Base-by-base conservation (phyloP, 2,329 filamentous ascomycete genomes). In the Capronia americana region DNA sequence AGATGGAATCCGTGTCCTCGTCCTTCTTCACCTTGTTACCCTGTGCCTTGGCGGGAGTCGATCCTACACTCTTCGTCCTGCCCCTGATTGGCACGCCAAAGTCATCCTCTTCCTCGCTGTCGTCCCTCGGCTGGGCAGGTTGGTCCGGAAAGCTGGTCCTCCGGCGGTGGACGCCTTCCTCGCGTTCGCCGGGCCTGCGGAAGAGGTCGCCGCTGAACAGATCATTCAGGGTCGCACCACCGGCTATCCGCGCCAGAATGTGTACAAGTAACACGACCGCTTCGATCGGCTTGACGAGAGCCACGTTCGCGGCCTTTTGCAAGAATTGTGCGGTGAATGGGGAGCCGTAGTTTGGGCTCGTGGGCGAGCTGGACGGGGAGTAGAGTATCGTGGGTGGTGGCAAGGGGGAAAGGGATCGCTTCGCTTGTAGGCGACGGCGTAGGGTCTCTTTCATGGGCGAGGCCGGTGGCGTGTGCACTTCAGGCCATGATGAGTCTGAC, bases 271-370 rank as follows among this genome's bases (percentile, higher is more conserved):
- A 82, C 28, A 87, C 84, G 41, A 96, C 86, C 1, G 96, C 84
- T 72, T 93, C 88, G 38, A 89, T 86, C 0, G 93, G 92, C n/a
- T 92, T 92, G 0, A 91, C 88, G 14, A 97, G 80, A 3, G 96
- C 84, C 32, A 95, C 84, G 59, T 91, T 88, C 69, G 87, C 88
- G 0, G 92, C 93, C 78, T 92, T 93, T 63, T 89, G 86, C 28
- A 96, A 85, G 32, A 96, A 85, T 2, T 88, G 85, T 58, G 86
- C 81, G 0, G 87, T 86, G 32, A 90, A 80, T 51, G 80, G 77
- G 56, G 79, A 74, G n/a, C 58, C 62, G 26, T 67, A 63, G 8
- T 57, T 63, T 14, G 78, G 72, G 48, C 46, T 63, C 23, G 78
- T 73, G 48, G 79, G 76, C 3, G 87, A 84, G 4, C 84, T 83